Evolutionary conservation across 352 stramenopile genomes (phyloP), one percentile per base, ranked within the genome.

Genomic region (Phytophthora fragariae): DNA sequence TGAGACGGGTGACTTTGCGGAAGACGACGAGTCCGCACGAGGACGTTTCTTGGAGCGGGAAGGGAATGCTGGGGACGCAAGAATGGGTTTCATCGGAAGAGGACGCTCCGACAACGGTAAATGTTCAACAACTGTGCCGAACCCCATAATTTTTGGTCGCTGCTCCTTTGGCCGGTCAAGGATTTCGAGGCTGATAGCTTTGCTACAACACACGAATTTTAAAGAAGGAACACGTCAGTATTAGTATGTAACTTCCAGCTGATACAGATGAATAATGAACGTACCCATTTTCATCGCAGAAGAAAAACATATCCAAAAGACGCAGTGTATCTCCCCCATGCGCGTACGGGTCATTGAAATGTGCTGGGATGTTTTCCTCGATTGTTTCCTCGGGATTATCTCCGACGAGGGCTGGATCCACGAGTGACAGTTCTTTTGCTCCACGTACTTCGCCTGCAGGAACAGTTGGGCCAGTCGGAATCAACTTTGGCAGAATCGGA

Each of bases 251-350:
- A 10, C 3, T 24, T 57, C 8, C 15, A 64, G 53, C 39, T 46
- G 14, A 12, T 46, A n/a, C 39, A 15, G 12, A 46, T 9, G 19
- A 70, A 59, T n/a, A 64, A 4, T 7, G 63, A n/a, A 59, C 86
- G 50, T 80, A 94, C 89, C 89, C 89, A 70, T 91, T 73, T 57
- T 96, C 86, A 50, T 96, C 89, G 47, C 89, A 96, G 58, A 96
- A 96, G 79, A 92, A 96, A 50, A 96, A 96, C 72, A 93, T 68
- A 44, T 96, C 89, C 31, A 96, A 77, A 60, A 91, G 91, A 5
- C 89, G 89, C 50, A 96, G 69, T 5, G 81, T 82, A 61, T 96
- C 89, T 39, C 77, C 74, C 50, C 87, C 88, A 44, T 90, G 73
- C 15, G 86, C 80, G 61, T 83, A 90, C 24, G 79, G 79, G 60